Conservation (phyloP, 768 basidiomycete genomes). For the Mycena floridula region DNA sequence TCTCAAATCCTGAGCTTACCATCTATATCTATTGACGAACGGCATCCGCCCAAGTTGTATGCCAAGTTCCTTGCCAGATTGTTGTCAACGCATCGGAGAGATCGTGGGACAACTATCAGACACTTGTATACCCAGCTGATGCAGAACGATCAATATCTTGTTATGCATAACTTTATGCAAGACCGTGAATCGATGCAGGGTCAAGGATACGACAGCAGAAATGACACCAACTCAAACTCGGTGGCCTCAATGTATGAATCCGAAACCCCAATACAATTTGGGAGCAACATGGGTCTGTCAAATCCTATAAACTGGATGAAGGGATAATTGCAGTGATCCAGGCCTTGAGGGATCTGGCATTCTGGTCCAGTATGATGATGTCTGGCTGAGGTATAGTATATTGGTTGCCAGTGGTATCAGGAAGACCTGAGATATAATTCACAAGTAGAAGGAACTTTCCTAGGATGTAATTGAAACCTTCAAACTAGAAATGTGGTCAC, state of each 20-base stretch:
- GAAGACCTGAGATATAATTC: too few relatives aligned
- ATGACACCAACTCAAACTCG: constrained; percentile 11
- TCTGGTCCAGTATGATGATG: constrained; percentile 84
- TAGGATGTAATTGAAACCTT: too few relatives aligned
- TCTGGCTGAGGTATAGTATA: too few relatives aligned
- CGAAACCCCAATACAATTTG: constrained; percentile 12
- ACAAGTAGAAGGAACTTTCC: too few relatives aligned
- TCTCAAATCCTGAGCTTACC: constrained; percentile 67
- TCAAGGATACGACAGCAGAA: too few relatives aligned
- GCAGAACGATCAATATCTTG: constrained; percentile 25
- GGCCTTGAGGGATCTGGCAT: constrained; percentile 62
- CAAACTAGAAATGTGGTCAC: too few relatives aligned
- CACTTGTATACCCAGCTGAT: constrained; percentile 48
- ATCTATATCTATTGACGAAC: constrained; percentile 74
- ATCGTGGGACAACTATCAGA: constrained; percentile 57
- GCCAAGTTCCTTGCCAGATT: constrained; percentile 75
- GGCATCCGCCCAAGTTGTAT: constrained; percentile 75
- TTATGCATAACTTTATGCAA: constrained; percentile 5
- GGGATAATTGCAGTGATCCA: constrained; percentile 69
- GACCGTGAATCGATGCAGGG: too few relatives aligned
- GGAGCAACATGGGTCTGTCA: constrained; percentile 20
- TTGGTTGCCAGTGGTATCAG: too few relatives aligned
- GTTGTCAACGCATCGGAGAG: constrained; percentile 61
- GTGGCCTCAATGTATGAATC: constrained; percentile 15
- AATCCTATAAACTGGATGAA: constrained; percentile 42